Percentiles rank a stretch among this genome's conserved stretches.
Conservation (phyloP, 352 stramenopile genomes). For the Phytophthora tubulina region DNA sequence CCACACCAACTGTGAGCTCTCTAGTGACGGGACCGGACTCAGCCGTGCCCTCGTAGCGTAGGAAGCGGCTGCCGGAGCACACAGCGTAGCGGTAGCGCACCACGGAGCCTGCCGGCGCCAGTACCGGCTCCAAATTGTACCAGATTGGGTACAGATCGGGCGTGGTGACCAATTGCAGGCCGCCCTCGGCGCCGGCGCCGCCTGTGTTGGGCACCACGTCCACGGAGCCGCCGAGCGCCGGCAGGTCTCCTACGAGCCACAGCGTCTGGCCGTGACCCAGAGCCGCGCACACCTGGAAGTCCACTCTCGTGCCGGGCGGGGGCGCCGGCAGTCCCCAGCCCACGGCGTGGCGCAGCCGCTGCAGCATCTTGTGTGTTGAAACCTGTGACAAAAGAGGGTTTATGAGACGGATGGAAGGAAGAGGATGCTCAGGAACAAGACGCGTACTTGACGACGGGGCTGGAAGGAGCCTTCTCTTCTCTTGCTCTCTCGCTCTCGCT, state of each 20-base stretch:
- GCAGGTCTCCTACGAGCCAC: conserved; percentile 84
- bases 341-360: conserved; percentile 83
- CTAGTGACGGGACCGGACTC: conserved; percentile 46
- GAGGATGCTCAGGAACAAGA: background rate
- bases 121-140: conserved; percentile 89
- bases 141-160: conserved; percentile 90
- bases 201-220: conserved; percentile 62
- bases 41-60: conserved; percentile 74
- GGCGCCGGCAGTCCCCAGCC: conserved; percentile 71
- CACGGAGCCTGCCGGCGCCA: conserved; percentile 66
- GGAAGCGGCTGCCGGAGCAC: conserved; percentile 81
- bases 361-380: conserved; percentile 64
- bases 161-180: conserved; percentile 86
- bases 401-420: background rate
- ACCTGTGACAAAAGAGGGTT: conserved; percentile 8
- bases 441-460: conserved; percentile 4
- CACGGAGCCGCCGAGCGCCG: conserved; percentile 69
- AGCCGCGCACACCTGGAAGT: conserved; percentile 84
- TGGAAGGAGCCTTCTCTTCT: background rate
- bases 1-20: conserved; percentile 64
- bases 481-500: conserved; percentile 8
- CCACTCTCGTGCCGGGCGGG: conserved; percentile 72
- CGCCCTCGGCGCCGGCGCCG: conserved; percentile 47
- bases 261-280: conserved; percentile 84
- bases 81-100: conserved; percentile 90